Evolutionary conservation across 2,329 filamentous ascomycete genomes (phyloP).

Genomic region (Aureobasidium sp.): DNA sequence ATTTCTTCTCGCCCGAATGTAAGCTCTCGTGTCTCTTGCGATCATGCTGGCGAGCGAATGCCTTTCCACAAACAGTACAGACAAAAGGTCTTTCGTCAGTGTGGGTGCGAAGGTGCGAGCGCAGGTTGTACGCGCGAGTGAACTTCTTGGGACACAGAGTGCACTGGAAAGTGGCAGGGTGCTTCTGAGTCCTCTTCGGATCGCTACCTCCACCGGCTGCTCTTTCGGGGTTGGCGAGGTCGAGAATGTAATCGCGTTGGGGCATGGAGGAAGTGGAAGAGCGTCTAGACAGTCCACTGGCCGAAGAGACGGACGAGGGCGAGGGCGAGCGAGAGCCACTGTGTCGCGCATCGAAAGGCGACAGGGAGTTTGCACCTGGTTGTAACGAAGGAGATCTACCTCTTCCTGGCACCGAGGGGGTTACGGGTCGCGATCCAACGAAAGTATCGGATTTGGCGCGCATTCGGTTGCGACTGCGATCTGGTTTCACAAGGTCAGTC

Average conservation of each 20-base stretch:
- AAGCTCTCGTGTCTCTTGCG: slow-evolving; percentile 94
- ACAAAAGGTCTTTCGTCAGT: slow-evolving; percentile 97
- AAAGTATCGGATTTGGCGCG: slow-evolving; percentile 56
- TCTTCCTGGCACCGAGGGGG: slow-evolving; percentile 31
- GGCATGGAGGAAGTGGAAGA: slow-evolving; percentile 41
- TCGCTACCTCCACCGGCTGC: slow-evolving; percentile 58
- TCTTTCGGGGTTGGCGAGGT: slow-evolving; percentile 81
- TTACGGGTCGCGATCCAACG: slow-evolving; percentile 41
- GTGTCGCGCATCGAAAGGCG: slow-evolving; percentile 35
- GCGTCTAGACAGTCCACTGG: slow-evolving; percentile 43
- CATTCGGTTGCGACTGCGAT: slow-evolving; percentile 47
- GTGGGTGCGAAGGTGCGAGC: slow-evolving; percentile 90
- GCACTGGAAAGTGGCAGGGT: slow-evolving; percentile 95
- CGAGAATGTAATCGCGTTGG: slow-evolving; percentile 73
- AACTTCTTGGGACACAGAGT: slow-evolving; percentile 90
- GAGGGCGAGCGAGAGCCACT: slow-evolving; percentile 40
- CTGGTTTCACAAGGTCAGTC: slow-evolving; percentile 15
- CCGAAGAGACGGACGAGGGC: slow-evolving; percentile 36
- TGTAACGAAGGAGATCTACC: slow-evolving; percentile 32
- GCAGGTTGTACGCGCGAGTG: slow-evolving; percentile 90
- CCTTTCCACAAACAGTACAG: slow-evolving; percentile 93
- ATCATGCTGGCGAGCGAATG: slow-evolving; percentile 94
- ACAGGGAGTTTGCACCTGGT: slow-evolving; percentile 33
- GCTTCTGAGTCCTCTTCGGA: slow-evolving; percentile 85
- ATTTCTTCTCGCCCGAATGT: slow-evolving; percentile 97